These are phyloP conservation scores for Neurospora hispaniola DNA, from an alignment of 495 filamentous ascomycete species.

Conservation along the genomic window DNA sequence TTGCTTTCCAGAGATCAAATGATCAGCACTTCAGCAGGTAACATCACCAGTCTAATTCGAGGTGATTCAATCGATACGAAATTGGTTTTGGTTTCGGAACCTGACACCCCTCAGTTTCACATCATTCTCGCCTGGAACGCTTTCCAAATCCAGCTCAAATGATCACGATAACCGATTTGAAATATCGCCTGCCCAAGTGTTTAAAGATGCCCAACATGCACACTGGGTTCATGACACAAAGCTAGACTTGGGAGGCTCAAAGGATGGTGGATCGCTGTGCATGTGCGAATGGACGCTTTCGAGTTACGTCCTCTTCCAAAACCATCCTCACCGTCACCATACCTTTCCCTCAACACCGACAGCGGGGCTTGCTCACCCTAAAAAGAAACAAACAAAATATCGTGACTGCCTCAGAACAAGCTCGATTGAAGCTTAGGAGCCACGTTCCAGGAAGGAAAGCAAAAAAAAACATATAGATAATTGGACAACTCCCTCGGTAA, in stretches of 20 bases:
- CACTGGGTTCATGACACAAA: neutral
- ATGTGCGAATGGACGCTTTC: neutral
- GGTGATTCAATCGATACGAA: neutral
- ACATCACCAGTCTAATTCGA: neutral
- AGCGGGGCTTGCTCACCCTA: no score
- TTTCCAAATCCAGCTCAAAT: neutral
- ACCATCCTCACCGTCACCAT: no score
- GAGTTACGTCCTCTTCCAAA: neutral
- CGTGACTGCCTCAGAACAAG: neutral
- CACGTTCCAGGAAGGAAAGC: no score
- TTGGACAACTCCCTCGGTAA: neutral
- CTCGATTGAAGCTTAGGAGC: neutral
- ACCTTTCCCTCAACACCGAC: no score
- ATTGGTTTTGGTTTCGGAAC: neutral
- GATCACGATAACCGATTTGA: neutral
- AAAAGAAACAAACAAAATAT: neutral
- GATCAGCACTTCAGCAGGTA: neutral
- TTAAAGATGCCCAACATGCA: neutral
- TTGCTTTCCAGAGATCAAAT: neutral
- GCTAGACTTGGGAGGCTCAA: neutral
- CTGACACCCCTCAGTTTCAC: neutral
- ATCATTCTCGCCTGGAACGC: neutral
- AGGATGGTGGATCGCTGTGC: neutral
- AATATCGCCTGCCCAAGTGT: neutral
- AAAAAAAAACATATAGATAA: neutral